A percentile compares a stretch with the other conserved stretches of the same genome.
These are phyloP conservation scores for Blastobotrys proliferans DNA, from an alignment of 1,139 yeast species.

Conservation along the genomic window DNA sequence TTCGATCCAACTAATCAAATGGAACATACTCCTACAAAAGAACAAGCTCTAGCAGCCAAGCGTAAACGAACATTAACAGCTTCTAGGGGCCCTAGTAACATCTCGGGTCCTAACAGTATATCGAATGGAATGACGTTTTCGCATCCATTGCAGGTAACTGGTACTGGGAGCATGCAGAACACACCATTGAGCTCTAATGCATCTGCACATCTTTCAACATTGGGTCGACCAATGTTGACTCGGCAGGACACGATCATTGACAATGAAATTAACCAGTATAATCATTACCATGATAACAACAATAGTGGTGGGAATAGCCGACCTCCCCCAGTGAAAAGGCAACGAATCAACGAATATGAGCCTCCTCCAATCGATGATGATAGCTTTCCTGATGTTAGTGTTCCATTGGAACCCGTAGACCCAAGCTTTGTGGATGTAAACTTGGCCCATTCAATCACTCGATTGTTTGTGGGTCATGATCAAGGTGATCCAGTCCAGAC, in stretches of 20 bases:
- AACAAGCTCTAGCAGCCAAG: slow-evolving; percentile 39
- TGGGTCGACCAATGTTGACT: not conserved
- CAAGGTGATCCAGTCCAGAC: slow-evolving; percentile 13
- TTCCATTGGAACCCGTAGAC: slow-evolving; percentile 15
- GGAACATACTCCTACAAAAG: slow-evolving; percentile 60
- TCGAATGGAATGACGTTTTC: not conserved
- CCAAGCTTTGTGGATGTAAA: slow-evolving; percentile 11
- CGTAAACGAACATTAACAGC: slow-evolving; percentile 26
- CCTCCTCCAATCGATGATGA: slow-evolving; percentile 11
- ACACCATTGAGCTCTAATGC: slow-evolving; percentile 1
- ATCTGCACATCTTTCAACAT: not conserved
- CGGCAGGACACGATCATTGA: slow-evolving; percentile 9
- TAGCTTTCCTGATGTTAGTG: slow-evolving; percentile 11
- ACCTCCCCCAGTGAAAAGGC: not conserved
- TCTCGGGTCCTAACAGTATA: not conserved
- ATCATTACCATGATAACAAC: not conserved
- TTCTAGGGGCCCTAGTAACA: too few species aligned
- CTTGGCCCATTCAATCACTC: slow-evolving; percentile 13
- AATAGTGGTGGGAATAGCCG: not conserved
- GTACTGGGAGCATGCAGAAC: not conserved
- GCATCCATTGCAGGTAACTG: slow-evolving; percentile 9
- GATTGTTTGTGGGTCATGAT: slow-evolving; percentile 12
- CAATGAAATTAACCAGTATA: not conserved
- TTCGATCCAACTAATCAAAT: slow-evolving; percentile 50
- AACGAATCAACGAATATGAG: slow-evolving; percentile 1